Conservation (phyloP, 169 alveolate genomes). For the Eimeria tenella region DNA sequence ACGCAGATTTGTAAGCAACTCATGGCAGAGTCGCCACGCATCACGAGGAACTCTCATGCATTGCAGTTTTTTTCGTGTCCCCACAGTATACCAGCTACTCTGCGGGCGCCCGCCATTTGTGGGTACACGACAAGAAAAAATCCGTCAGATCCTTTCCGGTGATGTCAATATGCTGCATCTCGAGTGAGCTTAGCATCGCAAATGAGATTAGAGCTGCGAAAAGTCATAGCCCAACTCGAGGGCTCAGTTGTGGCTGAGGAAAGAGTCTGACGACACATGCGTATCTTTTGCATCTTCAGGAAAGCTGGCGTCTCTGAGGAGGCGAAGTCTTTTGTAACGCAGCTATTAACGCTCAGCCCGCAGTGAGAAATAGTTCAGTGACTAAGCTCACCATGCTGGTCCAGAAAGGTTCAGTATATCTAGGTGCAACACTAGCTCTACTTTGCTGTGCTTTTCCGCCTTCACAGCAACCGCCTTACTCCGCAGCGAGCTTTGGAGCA, state of each 20-base stretch:
- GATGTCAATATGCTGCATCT: slow-evolving; percentile 21
- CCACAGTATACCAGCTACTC: slow-evolving; percentile 71
- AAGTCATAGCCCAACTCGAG: neutral
- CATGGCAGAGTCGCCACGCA: neutral
- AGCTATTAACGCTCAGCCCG: slow-evolving; percentile 56
- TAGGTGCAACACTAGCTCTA: neutral
- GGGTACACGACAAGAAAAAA: slow-evolving; percentile 52
- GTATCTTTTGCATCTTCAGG: neutral
- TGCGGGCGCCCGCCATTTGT: slow-evolving; percentile 77
- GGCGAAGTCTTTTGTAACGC: slow-evolving; percentile 55
- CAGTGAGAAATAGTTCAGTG: slow-evolving; percentile 29
- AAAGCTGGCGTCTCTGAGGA: slow-evolving; percentile 71
- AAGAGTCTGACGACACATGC: neutral
- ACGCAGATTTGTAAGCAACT: neutral
- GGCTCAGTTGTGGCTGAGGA: too few relatives aligned
- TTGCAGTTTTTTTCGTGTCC: neutral
- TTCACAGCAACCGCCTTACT: slow-evolving; percentile 57
- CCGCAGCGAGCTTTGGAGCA: slow-evolving; percentile 68
- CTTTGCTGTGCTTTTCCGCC: neutral
- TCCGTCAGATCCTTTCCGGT: slow-evolving; percentile 71
- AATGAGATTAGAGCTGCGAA: neutral
- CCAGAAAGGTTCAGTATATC: too few relatives aligned
- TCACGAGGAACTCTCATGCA: neutral
- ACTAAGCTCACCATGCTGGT: neutral
- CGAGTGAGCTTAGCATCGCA: slow-evolving; percentile 34